Evolutionary conservation across 108 stramenopile species (phyloP), one percentile per base, ranked within the genome.

Genomic region (Fragilaria radians): DNA sequence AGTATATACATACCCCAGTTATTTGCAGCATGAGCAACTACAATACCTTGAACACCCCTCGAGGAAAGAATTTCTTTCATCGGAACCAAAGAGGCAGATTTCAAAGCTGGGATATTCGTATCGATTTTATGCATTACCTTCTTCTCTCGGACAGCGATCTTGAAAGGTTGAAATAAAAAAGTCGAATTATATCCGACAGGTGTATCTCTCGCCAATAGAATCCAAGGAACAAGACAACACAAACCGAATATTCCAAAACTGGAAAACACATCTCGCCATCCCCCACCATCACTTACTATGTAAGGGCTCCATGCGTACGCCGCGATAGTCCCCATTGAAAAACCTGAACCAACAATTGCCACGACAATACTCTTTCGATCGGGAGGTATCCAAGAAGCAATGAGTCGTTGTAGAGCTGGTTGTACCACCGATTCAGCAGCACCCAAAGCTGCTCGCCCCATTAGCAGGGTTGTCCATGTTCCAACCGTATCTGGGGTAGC

Each of bases 1-100:
- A 72, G 48, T 47, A 86, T 88, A 72, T 95, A 95, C 42, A 95
- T 57, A n/a, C 85, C 85, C 83, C 83, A 92, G 62, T 95, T 95
- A 54, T 90, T 89, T 4, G 90, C 81, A 19, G 83, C 86, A 57
- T 95, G 93, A 2, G 90, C 93, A n/a, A 81, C 42, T 5, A 78
- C 72, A 77, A 94, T 86, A 2, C 78, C 85, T 83, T 79, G 86
- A 1, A 84, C 80, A 55, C 83, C 86, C 36, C 55, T 59, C n/a
- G 85, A 88, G 26, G 61, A 57, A 24, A 68, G 28, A 58, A 91
- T 79, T 21, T 56, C 83, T 34, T 50, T 59, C 90, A 88, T 90
- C 23, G 93, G 93, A 36, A 82, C 83, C 36, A 14, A n/a, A n/a
- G n/a, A n/a, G n/a, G n/a, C n/a, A n/a, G n/a, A n/a, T n/a, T n/a